phyloP scores from a whole-genome alignment of 2,329 filamentous ascomycete species.

The Metarhizium sp. region DNA sequence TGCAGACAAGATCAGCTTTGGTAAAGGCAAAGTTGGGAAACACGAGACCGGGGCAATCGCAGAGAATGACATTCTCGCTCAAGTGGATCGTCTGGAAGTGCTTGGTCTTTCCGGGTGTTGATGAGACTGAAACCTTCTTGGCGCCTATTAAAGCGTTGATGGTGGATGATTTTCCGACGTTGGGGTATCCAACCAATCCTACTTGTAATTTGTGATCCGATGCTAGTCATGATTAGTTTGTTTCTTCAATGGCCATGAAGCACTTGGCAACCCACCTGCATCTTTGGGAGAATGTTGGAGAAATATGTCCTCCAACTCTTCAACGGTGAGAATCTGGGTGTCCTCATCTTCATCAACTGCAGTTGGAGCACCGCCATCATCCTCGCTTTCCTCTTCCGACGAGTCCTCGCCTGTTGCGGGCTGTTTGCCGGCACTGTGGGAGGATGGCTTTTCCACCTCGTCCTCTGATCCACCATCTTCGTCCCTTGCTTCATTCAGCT shows the following conservation, averaged over 20 bases:
- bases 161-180: constrained; percentile 97
- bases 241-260: not conserved
- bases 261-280: constrained; percentile 30
- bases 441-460: constrained; percentile 10
- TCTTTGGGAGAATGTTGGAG: constrained; percentile 55
- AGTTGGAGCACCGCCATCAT: constrained; percentile 19
- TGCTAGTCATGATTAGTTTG: constrained; percentile 18
- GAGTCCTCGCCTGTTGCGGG: constrained; percentile 12
- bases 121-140: constrained; percentile 97
- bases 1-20: constrained; percentile 92
- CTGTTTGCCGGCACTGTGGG: constrained; percentile 19
- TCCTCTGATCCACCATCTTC: constrained; percentile 39
- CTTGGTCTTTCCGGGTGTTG: constrained; percentile 97
- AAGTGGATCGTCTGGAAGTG: constrained; percentile 98
- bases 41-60: constrained; percentile 96
- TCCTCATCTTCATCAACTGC: constrained; percentile 37
- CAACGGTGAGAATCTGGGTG: constrained; percentile 79
- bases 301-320: constrained; percentile 87
- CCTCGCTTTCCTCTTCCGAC: constrained; percentile 19
- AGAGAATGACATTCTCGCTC: constrained; percentile 79
- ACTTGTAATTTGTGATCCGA: constrained; percentile 66
- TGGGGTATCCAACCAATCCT: constrained; percentile 93
- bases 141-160: constrained; percentile 98
- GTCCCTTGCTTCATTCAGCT: constrained; percentile 67
- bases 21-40: constrained; percentile 97